These are phyloP conservation scores for Cryphonectria radicalis DNA, from an alignment of 2,329 filamentous ascomycete genomes.

Conservation along the genomic window DNA sequence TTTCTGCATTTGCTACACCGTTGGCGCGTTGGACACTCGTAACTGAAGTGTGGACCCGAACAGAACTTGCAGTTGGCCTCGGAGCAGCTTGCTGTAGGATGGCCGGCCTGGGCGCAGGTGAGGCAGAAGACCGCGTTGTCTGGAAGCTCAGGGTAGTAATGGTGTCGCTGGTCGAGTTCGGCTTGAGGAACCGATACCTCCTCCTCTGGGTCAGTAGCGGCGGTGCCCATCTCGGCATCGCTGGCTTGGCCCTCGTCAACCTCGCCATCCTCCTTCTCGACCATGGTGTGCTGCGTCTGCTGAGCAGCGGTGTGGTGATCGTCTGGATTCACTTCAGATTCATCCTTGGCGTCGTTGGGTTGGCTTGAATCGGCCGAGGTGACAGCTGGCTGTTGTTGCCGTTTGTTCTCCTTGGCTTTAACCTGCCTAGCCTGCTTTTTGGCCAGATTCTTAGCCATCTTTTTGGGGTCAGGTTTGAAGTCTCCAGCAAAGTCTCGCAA, in stretches of 20 bases:
- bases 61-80: conserved; percentile 54
- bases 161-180: conserved; percentile 45
- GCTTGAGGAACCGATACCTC: conserved; percentile 31
- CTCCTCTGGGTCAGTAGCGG: not conserved
- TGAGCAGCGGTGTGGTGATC: not conserved
- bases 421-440: conserved; percentile 2
- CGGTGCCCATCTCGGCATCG: not conserved
- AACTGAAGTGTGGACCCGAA: conserved; percentile 50
- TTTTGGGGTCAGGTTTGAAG: conserved; percentile 1
- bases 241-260: not conserved
- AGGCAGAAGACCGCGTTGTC: conserved; percentile 53
- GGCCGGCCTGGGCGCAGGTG: conserved; percentile 54
- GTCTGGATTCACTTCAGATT: not conserved
- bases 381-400: not conserved
- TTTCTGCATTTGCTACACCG: conserved; percentile 66
- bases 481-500: conserved; percentile 18
- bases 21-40: conserved; percentile 53
- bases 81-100: conserved; percentile 51
- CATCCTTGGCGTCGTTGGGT: not conserved
- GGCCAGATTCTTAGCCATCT: not conserved
- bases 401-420: not conserved
- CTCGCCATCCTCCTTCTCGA: conserved; percentile 6
- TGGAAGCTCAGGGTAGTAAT: conserved; percentile 57
- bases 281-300: not conserved
- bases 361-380: not conserved